phyloP scores from a whole-genome alignment of 176 grass and related monocot genomes.

The Canna indica region DNA sequence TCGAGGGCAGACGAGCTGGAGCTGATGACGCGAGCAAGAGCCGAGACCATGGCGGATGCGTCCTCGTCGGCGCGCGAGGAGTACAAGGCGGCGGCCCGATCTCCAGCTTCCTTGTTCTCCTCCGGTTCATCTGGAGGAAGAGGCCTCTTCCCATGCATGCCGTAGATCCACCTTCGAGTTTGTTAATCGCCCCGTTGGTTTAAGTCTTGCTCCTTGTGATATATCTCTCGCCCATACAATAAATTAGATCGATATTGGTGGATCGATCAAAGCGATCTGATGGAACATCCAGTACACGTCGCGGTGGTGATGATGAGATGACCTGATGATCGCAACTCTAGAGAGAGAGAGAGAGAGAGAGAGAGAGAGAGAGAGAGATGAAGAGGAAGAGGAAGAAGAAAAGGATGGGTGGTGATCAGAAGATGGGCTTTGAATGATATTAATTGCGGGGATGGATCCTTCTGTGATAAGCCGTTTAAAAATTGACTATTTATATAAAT shows the following conservation, averaged over 20 bases:
- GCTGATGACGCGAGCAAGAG: slow-evolving; percentile 30
- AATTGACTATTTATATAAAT: too few species aligned
- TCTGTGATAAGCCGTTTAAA: too few species aligned
- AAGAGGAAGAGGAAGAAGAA: background rate
- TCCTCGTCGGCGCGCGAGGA: slow-evolving; percentile 29
- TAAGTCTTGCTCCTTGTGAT: background rate
- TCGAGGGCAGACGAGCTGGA: slow-evolving; percentile 1
- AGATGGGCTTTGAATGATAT: too few species aligned
- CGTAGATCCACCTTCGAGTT: slow-evolving; percentile 66
- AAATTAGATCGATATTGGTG: too few species aligned
- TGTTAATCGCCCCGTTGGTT: too few species aligned
- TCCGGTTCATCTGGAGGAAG: slow-evolving; percentile 48
- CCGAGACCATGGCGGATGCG: slow-evolving; percentile 2
- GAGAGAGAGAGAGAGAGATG: background rate
- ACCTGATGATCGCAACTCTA: too few species aligned
- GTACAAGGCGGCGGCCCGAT: slow-evolving; percentile 10
- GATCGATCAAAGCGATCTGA: too few species aligned
- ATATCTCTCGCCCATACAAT: background rate
- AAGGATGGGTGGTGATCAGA: too few species aligned
- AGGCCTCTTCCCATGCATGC: slow-evolving; percentile 88
- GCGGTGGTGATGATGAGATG: too few species aligned
- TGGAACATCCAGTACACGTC: too few species aligned
- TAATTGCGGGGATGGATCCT: too few species aligned
- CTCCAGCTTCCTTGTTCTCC: slow-evolving; percentile 22
- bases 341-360: slow-evolving; percentile 11